Conservation (phyloP, 208 protist species). For the Kentomonas sorsogonicus region DNA sequence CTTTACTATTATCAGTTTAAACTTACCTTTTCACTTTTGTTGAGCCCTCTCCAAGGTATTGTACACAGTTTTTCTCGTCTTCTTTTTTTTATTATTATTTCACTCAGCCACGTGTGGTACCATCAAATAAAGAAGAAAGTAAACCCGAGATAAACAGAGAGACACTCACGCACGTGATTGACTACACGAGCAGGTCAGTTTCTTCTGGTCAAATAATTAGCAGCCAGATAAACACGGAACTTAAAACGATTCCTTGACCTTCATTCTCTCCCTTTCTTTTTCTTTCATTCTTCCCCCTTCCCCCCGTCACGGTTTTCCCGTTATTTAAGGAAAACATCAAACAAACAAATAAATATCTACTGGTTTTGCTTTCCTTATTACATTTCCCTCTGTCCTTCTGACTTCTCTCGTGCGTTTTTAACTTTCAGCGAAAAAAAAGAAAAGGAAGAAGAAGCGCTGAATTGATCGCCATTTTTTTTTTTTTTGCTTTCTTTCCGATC, state of each 20-base stretch:
- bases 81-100: constrained; percentile 13
- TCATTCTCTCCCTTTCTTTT: constrained; percentile 3
- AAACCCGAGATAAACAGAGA: too few relatives aligned
- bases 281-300: constrained; percentile 5
- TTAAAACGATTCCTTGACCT: not conserved
- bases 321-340: not conserved
- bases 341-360: not conserved
- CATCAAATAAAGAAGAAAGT: too few relatives aligned
- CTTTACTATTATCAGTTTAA: not conserved
- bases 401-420: constrained; percentile 6
- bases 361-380: not conserved
- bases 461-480: too few relatives aligned
- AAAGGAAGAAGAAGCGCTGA: constrained; percentile 5
- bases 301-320: not conserved
- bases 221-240: too few relatives aligned
- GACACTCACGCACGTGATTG: too few relatives aligned
- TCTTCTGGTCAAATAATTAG: too few relatives aligned
- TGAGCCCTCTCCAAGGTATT: constrained; percentile 12
- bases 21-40: not conserved
- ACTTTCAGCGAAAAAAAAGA: constrained; percentile 4
- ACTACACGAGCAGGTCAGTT: too few relatives aligned
- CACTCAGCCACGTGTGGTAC: not conserved
- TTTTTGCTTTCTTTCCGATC: constrained; percentile 3
- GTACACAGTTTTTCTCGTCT: constrained; percentile 4
- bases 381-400: not conserved